Evolutionary conservation across 805 yeast species (phyloP).

Genomic region (Candida corydali): DNA sequence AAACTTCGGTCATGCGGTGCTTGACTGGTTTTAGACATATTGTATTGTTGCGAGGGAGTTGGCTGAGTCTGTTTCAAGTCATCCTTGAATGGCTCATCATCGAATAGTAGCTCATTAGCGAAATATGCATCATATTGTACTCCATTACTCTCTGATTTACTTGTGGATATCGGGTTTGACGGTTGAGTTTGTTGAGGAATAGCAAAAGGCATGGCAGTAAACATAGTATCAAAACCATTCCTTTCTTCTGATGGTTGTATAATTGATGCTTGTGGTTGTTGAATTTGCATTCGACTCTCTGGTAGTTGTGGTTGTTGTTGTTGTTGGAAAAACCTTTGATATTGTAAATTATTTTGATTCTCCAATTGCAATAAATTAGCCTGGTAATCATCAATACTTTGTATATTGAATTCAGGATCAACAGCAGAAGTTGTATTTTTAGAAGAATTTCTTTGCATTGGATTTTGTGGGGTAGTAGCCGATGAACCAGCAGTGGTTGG

Average conservation of each 20-base stretch:
- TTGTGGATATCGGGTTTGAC: background rate
- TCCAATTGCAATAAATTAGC: slow-evolving; percentile 16
- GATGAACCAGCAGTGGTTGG: too few species aligned
- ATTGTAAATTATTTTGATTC: slow-evolving; percentile 16
- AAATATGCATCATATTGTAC: slow-evolving; percentile 7
- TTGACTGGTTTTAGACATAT: slow-evolving; percentile 8
- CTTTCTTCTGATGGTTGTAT: slow-evolving; percentile 7
- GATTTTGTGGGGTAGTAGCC: slow-evolving; percentile 1
- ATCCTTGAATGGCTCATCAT: slow-evolving; percentile 2
- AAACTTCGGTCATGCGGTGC: slow-evolving; percentile 1
- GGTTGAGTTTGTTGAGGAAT: slow-evolving; percentile 6
- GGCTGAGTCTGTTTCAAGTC: too few species aligned
- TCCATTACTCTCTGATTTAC: background rate
- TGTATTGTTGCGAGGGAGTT: too few species aligned
- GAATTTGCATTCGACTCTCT: too few species aligned
- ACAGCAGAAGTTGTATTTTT: too few species aligned
- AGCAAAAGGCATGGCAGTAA: slow-evolving; percentile 1
- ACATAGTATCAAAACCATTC: slow-evolving; percentile 1
- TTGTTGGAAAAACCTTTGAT: slow-evolving; percentile 17
- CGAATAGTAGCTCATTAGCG: background rate
- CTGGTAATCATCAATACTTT: slow-evolving; percentile 20
- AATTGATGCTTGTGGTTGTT: slow-evolving; percentile 8
- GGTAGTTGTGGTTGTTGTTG: slow-evolving; percentile 10
- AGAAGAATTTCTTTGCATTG: slow-evolving; percentile 11
- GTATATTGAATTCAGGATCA: slow-evolving; percentile 8